Evolutionary conservation across 768 basidiomycete genomes (phyloP), one percentile per base, ranked within the genome.

Genomic region (Kwoniella newhampshirensis): DNA sequence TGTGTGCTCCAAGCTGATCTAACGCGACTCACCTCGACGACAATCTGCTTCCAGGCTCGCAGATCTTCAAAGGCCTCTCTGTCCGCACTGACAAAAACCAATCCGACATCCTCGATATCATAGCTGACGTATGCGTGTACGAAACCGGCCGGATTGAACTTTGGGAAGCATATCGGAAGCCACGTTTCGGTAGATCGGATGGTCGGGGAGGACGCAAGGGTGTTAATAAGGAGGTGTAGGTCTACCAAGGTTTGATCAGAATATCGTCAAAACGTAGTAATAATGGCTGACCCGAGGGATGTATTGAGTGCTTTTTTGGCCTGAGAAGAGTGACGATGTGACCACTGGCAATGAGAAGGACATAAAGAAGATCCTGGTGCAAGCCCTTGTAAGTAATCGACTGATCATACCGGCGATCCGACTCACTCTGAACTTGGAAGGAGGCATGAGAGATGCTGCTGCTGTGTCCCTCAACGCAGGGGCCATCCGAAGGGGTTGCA

Each of bases 151-250:
- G 89, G 81, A 69, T 97, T 91, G 80, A 89, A 98, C 75, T 91
- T 92, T 0, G 96, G 94, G 2, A 99, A 82, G 74, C 96, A 98
- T 44, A 99, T 83, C 2, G 96, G 96, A 7, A 98, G 83, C 91
- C 92, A 99, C 5, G 87, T 87, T 13, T 92, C 88, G 6, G 91
- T 81, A 5, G 66, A 86, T 1, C 61, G 87, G 8, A 86, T 85
- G 1, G 86, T 87, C 4, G 90, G 87, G 0, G 90, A 88, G 0
- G 89, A 83, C 54, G 88, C 83, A 7, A 97, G 83, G 2, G 92
- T 94, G 71, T 94, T 97, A 51, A 98, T 81, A 27, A 97, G 82
- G 46, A 96, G 86, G 70, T 96, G 92, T 18, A 99, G 84, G 70
- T 98, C 96, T 86, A 71, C 39, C 0, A 21, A 11, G n/a, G 18